Conservation (phyloP, 225 moss, liverwort and hornwort genomes). For the Anthoceros angustus region DNA sequence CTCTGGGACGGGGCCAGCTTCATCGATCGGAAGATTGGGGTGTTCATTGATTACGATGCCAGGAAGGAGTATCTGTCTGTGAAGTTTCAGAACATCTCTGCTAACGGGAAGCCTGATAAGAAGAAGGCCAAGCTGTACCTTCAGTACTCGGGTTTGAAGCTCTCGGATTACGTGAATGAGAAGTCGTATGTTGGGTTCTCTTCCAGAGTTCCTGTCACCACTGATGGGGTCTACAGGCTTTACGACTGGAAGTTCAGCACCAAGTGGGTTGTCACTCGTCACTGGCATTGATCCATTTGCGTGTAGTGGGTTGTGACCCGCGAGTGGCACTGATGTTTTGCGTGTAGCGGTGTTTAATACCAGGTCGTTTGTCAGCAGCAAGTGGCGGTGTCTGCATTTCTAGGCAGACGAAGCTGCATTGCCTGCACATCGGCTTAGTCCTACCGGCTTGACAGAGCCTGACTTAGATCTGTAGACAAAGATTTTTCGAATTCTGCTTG, state of each 20-base stretch:
- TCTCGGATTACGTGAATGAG: slow-evolving; percentile 17
- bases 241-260: slow-evolving; percentile 18
- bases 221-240: slow-evolving; percentile 14
- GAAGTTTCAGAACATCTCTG: slow-evolving; percentile 32
- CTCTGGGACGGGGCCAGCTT: slow-evolving; percentile 23
- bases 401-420: no score
- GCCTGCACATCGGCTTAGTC: no score
- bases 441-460: no score
- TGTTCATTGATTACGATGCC: slow-evolving; percentile 34
- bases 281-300: slow-evolving; percentile 16
- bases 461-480: no score
- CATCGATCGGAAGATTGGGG: slow-evolving; percentile 25
- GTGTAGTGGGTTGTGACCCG: slow-evolving; percentile 28
- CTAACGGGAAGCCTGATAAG: slow-evolving; percentile 21
- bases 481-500: no score
- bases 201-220: slow-evolving; percentile 10
- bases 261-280: slow-evolving; percentile 14
- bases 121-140: slow-evolving; percentile 25
- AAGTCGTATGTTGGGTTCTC: slow-evolving; percentile 18
- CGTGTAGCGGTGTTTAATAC: no score
- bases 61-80: slow-evolving; percentile 24
- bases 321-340: no score
- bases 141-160: slow-evolving; percentile 14
- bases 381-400: no score
- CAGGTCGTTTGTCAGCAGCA: no score